These are phyloP conservation scores for Cytospora paraplurivora DNA, from an alignment of 2,329 filamentous ascomycete genomes.

Conservation along the genomic window DNA sequence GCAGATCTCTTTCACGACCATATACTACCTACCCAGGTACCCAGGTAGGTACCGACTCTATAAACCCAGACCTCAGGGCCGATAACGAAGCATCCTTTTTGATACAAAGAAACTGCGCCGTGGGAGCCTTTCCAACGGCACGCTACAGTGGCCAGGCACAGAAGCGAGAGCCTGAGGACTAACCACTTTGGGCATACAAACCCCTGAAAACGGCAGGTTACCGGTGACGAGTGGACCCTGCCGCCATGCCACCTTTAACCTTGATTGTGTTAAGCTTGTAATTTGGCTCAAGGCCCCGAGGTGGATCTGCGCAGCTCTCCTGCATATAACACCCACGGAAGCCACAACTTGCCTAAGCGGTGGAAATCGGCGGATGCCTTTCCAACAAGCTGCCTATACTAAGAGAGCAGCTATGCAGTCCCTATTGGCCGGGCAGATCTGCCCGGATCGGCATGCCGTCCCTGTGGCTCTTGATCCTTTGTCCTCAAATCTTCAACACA, in stretches of 20 bases:
- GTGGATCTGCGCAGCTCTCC: neutral
- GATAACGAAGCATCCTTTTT: neutral
- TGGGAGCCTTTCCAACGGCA: too few relatives aligned
- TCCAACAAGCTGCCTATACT: too few relatives aligned
- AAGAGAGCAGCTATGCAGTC: too few relatives aligned
- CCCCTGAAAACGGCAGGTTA: neutral
- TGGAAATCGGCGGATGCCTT: too few relatives aligned
- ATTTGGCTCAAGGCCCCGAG: slow-evolving; percentile 16
- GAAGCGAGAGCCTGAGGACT: neutral
- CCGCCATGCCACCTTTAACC: neutral
- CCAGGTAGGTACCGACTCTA: neutral
- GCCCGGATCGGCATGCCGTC: too few relatives aligned
- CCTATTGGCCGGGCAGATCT: too few relatives aligned
- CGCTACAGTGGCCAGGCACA: neutral
- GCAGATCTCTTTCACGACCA: neutral
- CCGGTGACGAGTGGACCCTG: too few relatives aligned
- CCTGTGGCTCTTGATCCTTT: too few relatives aligned
- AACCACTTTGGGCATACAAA: neutral
- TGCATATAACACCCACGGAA: neutral
- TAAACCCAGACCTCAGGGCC: neutral
- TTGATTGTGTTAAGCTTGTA: slow-evolving; percentile 22
- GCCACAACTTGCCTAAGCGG: too few relatives aligned
- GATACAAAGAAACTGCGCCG: neutral
- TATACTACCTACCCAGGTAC: neutral
- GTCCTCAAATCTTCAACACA: too few relatives aligned